A percentile compares a stretch with the other conserved stretches of the same genome.
These are phyloP conservation scores for Rhizopogon vinicolor DNA, from an alignment of 768 basidiomycete species.

Conservation along the genomic window DNA sequence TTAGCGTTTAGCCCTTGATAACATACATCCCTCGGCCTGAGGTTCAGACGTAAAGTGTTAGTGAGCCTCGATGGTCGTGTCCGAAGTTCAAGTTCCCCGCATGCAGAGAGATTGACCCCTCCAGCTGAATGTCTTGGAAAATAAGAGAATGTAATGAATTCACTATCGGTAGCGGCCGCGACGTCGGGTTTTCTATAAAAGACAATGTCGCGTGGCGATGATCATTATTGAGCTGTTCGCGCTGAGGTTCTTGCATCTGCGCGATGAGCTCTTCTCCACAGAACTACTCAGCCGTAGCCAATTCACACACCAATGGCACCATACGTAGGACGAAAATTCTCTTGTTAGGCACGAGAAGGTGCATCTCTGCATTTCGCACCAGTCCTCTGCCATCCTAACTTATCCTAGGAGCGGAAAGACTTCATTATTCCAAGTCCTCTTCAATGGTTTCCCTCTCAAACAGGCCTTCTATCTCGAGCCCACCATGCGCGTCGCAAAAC, in stretches of 20 bases:
- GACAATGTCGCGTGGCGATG: not conserved
- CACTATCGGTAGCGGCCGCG: too few relatives aligned
- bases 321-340: constrained; percentile 59
- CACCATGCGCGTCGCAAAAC: constrained; percentile 72
- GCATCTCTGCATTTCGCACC: constrained; percentile 4
- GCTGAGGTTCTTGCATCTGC: not conserved
- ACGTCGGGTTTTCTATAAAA: too few relatives aligned
- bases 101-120: too few relatives aligned
- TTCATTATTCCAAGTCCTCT: constrained; percentile 87
- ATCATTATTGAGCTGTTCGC: not conserved
- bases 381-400: constrained; percentile 2
- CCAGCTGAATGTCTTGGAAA: too few relatives aligned
- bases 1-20: too few relatives aligned
- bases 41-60: too few relatives aligned
- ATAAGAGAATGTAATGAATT: too few relatives aligned
- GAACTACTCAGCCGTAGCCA: constrained; percentile 7
- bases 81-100: too few relatives aligned
- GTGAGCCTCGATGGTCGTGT: too few relatives aligned
- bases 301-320: constrained; percentile 11
- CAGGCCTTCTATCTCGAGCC: constrained; percentile 90
- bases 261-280: constrained; percentile 9
- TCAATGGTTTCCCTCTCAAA: constrained; percentile 76
- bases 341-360: constrained; percentile 70
- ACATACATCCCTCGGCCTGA: too few relatives aligned
- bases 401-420: constrained; percentile 81